Evolutionary conservation across 202 grass and related monocot genomes (phyloP).

Genomic region (Brachypodium distachyon): DNA sequence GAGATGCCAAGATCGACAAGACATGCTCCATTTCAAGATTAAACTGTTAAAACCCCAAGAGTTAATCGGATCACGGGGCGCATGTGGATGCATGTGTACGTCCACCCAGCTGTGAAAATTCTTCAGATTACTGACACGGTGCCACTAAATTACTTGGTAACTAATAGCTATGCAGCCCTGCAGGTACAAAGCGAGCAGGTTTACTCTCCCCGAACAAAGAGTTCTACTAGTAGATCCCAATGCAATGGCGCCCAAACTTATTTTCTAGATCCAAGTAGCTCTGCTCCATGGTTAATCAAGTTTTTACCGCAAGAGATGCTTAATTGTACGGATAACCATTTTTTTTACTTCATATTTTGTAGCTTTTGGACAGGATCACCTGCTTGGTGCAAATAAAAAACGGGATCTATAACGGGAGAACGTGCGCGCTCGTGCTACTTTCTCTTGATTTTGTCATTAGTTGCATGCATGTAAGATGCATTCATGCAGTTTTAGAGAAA

Average conservation of each 20-base stretch:
- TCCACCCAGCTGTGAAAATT: slow-evolving; percentile 26
- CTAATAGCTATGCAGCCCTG: not conserved
- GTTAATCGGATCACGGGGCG: slow-evolving; percentile 21
- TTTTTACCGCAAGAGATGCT: not conserved
- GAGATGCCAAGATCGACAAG: no score
- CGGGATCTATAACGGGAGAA: no score
- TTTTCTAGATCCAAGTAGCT: slow-evolving; percentile 7
- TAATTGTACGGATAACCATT: not conserved
- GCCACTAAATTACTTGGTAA: slow-evolving; percentile 20
- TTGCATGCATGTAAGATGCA: no score
- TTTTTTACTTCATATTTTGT: not conserved
- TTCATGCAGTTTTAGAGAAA: no score
- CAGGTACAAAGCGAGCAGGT: slow-evolving; percentile 22
- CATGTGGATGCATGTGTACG: slow-evolving; percentile 26
- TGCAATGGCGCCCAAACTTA: not conserved
- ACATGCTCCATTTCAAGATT: slow-evolving; percentile 22
- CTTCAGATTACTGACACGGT: not conserved
- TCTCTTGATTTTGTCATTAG: no score
- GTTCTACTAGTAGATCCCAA: slow-evolving; percentile 41
- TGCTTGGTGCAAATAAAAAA: no score
- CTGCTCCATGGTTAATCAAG: not conserved
- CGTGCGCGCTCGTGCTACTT: no score
- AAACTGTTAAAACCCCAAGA: slow-evolving; percentile 35
- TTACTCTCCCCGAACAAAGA: slow-evolving; percentile 19
- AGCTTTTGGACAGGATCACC: not conserved